Percentiles rank a stretch among this genome's conserved stretches.
Conservation (phyloP, 2,329 filamentous ascomycete genomes). For the Talaromyces amestolkiae region DNA sequence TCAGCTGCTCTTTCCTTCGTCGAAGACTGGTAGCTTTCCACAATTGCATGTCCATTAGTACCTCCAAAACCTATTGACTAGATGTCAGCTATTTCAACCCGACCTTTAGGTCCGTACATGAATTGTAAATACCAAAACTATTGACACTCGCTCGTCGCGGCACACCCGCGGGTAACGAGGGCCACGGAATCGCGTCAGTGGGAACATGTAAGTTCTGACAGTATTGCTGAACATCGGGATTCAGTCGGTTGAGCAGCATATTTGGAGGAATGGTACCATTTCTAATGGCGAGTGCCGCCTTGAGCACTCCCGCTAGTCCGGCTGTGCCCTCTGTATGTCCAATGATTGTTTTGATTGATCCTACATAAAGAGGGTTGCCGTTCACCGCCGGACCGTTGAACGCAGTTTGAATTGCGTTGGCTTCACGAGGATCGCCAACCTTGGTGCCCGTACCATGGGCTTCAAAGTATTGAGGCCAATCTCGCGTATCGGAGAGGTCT, state of each 20-base stretch:
- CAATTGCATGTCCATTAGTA: not conserved
- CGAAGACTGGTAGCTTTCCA: not conserved
- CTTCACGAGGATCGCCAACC: not conserved
- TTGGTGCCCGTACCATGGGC: not conserved
- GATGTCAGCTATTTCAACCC: not conserved
- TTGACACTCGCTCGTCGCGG: not conserved
- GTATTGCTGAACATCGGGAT: not conserved
- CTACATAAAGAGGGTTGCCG: not conserved
- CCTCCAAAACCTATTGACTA: not conserved
- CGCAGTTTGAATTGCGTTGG: not conserved
- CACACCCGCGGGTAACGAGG: not conserved
- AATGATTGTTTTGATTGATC: not conserved
- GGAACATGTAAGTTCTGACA: not conserved
- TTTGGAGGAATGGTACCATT: not conserved
- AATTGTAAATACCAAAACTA: not conserved
- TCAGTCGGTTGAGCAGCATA: not conserved
- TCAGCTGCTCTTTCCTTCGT: not conserved
- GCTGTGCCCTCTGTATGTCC: not conserved
- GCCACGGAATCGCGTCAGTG: not conserved
- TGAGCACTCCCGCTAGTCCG: not conserved
- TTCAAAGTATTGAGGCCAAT: not conserved
- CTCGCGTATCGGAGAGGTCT: not conserved
- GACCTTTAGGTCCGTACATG: too few species aligned
- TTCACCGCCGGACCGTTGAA: not conserved
- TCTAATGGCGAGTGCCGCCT: not conserved